Percentiles rank a stretch among this genome's conserved stretches.
These are phyloP conservation scores for Calocera cornea DNA, from an alignment of 768 basidiomycete species.

Conservation along the genomic window DNA sequence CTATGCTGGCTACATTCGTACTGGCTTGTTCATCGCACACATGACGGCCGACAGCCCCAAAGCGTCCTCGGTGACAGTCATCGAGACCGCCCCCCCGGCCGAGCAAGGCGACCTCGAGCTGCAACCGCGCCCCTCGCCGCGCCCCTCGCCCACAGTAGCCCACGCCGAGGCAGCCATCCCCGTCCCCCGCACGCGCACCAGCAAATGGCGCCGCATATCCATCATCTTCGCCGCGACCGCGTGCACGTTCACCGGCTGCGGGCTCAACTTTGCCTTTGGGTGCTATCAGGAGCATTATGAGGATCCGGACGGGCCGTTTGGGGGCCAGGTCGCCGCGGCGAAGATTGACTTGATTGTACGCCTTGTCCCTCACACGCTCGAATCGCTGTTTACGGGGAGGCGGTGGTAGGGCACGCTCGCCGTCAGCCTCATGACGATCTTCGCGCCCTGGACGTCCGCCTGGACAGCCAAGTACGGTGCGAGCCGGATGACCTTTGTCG, in stretches of 20 bases:
- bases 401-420: constrained; percentile 6
- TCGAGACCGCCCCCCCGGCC: not conserved
- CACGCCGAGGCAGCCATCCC: not conserved
- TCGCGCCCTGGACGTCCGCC: constrained; percentile 5
- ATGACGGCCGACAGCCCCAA: not conserved
- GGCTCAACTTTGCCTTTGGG: constrained; percentile 12
- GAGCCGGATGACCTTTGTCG: not conserved
- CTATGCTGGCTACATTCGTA: no score
- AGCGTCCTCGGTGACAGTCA: not conserved
- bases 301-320: constrained; percentile 8
- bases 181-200: not conserved
- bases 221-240: not conserved
- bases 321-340: constrained; percentile 1
- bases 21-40: not conserved
- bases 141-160: not conserved
- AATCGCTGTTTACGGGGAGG: not conserved
- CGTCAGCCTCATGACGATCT: constrained; percentile 10
- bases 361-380: not conserved
- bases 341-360: constrained; percentile 8
- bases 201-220: not conserved
- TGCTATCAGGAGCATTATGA: constrained; percentile 11
- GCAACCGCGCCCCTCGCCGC: not conserved
- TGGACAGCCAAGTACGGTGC: constrained; percentile 6
- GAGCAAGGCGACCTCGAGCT: not conserved
- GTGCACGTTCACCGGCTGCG: constrained; percentile 9